Evolutionary conservation across 805 yeast species (phyloP), one percentile per base, ranked within the genome.

Genomic region (Komagataella pseudopastoris): DNA sequence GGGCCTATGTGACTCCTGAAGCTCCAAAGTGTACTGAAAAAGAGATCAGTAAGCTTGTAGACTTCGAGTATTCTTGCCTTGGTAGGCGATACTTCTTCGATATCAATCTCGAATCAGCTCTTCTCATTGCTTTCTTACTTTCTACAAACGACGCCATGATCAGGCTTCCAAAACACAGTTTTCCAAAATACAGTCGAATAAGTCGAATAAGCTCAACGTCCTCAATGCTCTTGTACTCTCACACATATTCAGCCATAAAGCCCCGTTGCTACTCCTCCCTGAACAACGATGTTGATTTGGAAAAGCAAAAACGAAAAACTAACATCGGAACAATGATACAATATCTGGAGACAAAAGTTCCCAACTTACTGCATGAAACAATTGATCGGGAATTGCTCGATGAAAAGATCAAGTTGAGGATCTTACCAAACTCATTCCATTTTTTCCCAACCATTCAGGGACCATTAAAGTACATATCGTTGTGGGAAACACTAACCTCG

Each of bases 391-490:
- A 63, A 3, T 58, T 69, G 7, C 53, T 84, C 7, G 72, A 80
- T 39, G 63, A 69, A 1, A 67, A 76, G 22, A 67, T 85, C 1
- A 61, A 71, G 6, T 67, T 85, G 22, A 63, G 86, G 14, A 65
- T 85, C 1, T 71, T 81, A 44, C 89, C 89, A 0, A 66, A 73
- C 1, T 74, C 76, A 47, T 72, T 71, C 49, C 72, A 80, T 0
- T 74, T 72, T 53, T 56, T 81, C 12, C 89, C 89, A 2, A 64
- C 66, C 10, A 63, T 84, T 23, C 72, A 73, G 50, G 88, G 89
- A 1, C 71, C 66, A 17, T 67, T 72, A 16, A 70, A 81, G 12
- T 83, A 82, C 61, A 70, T 72, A 49, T 72, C 84, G 2, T 72
- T 84, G 0, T 61, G 77, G 53, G 81, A 80, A 56, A 72, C 86